These are phyloP conservation scores for Oxyria digyna DNA, from an alignment of 148 eudicot genomes.

Conservation along the genomic window DNA sequence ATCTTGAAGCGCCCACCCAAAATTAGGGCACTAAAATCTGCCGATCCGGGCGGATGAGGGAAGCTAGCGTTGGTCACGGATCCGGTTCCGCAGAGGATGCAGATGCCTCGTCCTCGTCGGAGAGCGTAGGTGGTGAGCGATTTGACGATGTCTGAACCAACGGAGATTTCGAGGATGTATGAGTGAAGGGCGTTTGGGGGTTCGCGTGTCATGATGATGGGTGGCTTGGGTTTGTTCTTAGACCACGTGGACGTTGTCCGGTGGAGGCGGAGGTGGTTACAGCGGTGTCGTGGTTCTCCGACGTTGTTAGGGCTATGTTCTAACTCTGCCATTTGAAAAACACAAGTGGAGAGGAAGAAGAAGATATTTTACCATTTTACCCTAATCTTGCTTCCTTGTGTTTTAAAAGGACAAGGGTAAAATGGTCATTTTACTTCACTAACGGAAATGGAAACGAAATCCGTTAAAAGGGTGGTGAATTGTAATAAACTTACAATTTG, in stretches of 20 bases:
- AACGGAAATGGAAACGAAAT: too few relatives aligned
- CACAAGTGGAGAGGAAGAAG: too few relatives aligned
- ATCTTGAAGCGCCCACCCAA: slow-evolving; percentile 31
- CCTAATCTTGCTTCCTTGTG: too few relatives aligned
- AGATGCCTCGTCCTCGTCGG: slow-evolving; percentile 26
- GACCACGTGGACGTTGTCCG: slow-evolving; percentile 21
- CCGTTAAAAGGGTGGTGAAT: too few relatives aligned
- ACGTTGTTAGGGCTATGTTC: slow-evolving; percentile 6
- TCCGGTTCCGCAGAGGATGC: slow-evolving; percentile 24
- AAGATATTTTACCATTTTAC: too few relatives aligned
- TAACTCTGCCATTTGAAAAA: slow-evolving; percentile 7
- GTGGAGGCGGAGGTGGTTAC: slow-evolving; percentile 4
- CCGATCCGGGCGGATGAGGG: slow-evolving; percentile 19
- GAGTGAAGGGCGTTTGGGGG: slow-evolving; percentile 32
- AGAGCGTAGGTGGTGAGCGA: slow-evolving; percentile 20
- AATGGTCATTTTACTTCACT: too few relatives aligned
- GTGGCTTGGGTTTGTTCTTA: slow-evolving; percentile 32
- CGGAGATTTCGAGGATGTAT: slow-evolving; percentile 22
- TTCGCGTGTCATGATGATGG: slow-evolving; percentile 28
- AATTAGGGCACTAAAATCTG: slow-evolving; percentile 11
- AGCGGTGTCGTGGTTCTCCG: neutral
- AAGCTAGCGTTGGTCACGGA: slow-evolving; percentile 25
- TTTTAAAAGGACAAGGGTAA: too few relatives aligned
- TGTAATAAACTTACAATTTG: too few relatives aligned
- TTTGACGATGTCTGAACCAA: slow-evolving; percentile 22